A percentile compares a stretch with the other conserved stretches of the same genome.
These are phyloP conservation scores for Plicaturopsis crispa DNA, from an alignment of 768 basidiomycete species.

Conservation along the genomic window DNA sequence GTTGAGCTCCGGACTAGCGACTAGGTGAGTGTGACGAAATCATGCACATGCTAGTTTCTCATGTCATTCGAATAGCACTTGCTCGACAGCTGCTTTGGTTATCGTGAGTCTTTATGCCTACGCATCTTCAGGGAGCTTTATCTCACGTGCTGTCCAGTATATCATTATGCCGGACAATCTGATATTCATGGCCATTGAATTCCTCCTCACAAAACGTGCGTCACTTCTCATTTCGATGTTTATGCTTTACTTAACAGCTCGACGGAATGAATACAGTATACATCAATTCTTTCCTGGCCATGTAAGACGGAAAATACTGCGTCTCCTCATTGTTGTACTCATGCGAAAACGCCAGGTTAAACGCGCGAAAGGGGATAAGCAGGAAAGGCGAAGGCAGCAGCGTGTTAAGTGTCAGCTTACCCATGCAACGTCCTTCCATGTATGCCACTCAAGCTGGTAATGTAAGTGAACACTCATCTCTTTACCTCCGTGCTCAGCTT, in stretches of 20 bases:
- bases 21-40: constrained; percentile 5
- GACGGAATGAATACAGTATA: constrained; percentile 15
- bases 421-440: no score
- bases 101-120: not conserved
- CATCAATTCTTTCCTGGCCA: constrained; percentile 23
- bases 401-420: no score
- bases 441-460: no score
- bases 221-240: not conserved
- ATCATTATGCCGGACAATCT: constrained; percentile 10
- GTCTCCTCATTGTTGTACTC: not conserved
- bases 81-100: constrained; percentile 8
- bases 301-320: constrained; percentile 13
- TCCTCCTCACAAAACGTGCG: constrained; percentile 14
- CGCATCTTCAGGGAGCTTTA: not conserved
- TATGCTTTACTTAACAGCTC: not conserved
- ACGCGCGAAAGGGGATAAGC: not conserved
- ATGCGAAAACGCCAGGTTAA: not conserved
- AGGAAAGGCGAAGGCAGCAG: not conserved
- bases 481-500: no score
- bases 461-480: no score
- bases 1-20: constrained; percentile 9
- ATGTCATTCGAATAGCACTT: constrained; percentile 3
- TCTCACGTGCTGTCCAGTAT: constrained; percentile 7
- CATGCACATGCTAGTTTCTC: not conserved
- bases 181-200: constrained; percentile 13